These are phyloP conservation scores for Mycotypha africana DNA, from an alignment of 371 early-diverging fungal genomes.

Conservation along the genomic window DNA sequence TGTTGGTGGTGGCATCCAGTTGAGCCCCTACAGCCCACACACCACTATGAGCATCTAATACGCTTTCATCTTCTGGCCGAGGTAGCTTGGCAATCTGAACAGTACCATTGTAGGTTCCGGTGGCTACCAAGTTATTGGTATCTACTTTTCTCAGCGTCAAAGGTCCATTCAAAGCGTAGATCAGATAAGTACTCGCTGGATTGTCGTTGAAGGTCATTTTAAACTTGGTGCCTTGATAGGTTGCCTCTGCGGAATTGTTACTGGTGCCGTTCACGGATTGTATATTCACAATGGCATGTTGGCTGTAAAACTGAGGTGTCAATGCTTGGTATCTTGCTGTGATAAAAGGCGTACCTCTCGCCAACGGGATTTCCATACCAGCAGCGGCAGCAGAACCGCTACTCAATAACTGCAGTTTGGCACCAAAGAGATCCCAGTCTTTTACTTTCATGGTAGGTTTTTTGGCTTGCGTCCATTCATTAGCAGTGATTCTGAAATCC, in stretches of 20 bases:
- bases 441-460: constrained; percentile 18
- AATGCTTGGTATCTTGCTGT: constrained; percentile 36
- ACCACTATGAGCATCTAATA: constrained; percentile 35
- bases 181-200: constrained; percentile 27
- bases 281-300: constrained; percentile 35
- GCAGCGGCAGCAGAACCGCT: too few relatives aligned
- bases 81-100: constrained; percentile 50
- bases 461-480: constrained; percentile 24
- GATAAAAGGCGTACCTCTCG: constrained; percentile 49
- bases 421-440: constrained; percentile 32
- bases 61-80: constrained; percentile 18
- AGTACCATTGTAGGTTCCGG: constrained; percentile 32
- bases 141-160: constrained; percentile 14
- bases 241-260: background rate
- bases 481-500: constrained; percentile 30
- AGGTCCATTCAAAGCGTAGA: constrained; percentile 35
- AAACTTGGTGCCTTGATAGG: constrained; percentile 27
- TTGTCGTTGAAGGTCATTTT: constrained; percentile 34
- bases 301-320: constrained; percentile 48
- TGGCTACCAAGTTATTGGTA: constrained; percentile 20
- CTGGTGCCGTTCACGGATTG: constrained; percentile 8
- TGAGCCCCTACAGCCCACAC: constrained; percentile 48
- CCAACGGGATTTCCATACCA: constrained; percentile 39
- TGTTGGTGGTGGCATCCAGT: constrained; percentile 10
- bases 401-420: constrained; percentile 18